phyloP scores from a whole-genome alignment of 2,329 filamentous ascomycete species.

The Fusarium lateritium region DNA sequence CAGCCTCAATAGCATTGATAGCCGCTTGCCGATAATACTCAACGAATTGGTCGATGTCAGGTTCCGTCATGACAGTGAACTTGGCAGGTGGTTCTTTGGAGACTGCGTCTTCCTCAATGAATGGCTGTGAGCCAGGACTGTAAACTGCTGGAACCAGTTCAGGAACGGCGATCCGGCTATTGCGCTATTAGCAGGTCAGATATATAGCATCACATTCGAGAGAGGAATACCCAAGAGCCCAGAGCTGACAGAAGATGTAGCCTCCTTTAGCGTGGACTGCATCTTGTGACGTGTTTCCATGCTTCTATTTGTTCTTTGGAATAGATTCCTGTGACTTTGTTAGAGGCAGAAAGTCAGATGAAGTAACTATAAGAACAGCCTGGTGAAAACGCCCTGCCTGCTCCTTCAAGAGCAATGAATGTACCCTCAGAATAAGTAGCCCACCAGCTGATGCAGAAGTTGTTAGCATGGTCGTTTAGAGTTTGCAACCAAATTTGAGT shows the following conservation, averaged over 20 bases:
- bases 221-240: slow-evolving; percentile 70
- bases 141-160: slow-evolving; percentile 27
- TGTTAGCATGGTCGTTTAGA: neutral
- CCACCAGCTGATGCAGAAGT: slow-evolving; percentile 52
- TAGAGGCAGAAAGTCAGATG: neutral
- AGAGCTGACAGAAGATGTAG: slow-evolving; percentile 74
- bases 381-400: slow-evolving; percentile 47
- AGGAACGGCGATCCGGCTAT: slow-evolving; percentile 35
- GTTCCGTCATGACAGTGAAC: slow-evolving; percentile 68
- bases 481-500: neutral
- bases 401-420: slow-evolving; percentile 55
- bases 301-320: slow-evolving; percentile 68
- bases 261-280: slow-evolving; percentile 74
- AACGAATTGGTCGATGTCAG: slow-evolving; percentile 76
- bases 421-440: slow-evolving; percentile 63
- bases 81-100: slow-evolving; percentile 5
- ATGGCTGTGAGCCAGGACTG: slow-evolving; percentile 26
- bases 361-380: slow-evolving; percentile 3
- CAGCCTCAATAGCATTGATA: slow-evolving; percentile 71
- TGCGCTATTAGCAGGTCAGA: neutral
- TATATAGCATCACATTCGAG: neutral
- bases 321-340: slow-evolving; percentile 70
- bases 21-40: slow-evolving; percentile 68
- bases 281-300: slow-evolving; percentile 73
- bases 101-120: slow-evolving; percentile 2